Base-by-base conservation (phyloP, 768 basidiomycete genomes). In the Pleurotus sapidus region DNA sequence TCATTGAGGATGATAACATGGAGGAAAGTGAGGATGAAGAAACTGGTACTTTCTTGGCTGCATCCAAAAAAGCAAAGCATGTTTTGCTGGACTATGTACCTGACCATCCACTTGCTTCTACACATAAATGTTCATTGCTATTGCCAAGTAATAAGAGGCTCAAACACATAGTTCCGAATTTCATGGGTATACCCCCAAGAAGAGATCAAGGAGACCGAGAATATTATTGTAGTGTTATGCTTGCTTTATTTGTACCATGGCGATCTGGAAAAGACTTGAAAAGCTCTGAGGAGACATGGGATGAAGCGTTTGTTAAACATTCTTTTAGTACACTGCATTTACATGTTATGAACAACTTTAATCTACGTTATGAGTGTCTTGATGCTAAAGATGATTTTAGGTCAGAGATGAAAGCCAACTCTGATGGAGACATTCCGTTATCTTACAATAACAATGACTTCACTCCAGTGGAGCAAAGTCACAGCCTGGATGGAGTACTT, bases 231-330 rank as follows among this genome's bases (percentile, higher is more conserved):
- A 46, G 45, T 30, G 63, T 68, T 1, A 73, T 76, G 70, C 48
- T 73, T 1, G 66, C 69, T 2, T 45, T 74, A 2, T 74, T 73
- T 56, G 65, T 68, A 25, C 73, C 74, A 2, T 72, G 72, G 70
- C 57, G 70, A 25, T 59, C 59, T 14, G 68, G 70, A 0, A 6
- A 42, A 2, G 68, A 73, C 37, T 57, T 74, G 17, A 70, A 71
- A 54, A 8, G 12, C 1, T 18, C 7, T 5, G 23, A 37, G 37
- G 27, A 63, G 25, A 57, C 59, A 45, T 70, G 67, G 66, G 60
- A 68, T 59, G 59, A 68, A 4, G 56, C 62, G 3, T 70, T 67
- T 55, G 24, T 9, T 6, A 11, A 7, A 5, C 34, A 61, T 27
- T 20, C 1, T 0, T 67, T 67, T 48, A 39, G 51, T 14, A 37